These are phyloP conservation scores for Rhizoclosmatium globosum DNA, from an alignment of 192 early-diverging fungal species.

Conservation along the genomic window DNA sequence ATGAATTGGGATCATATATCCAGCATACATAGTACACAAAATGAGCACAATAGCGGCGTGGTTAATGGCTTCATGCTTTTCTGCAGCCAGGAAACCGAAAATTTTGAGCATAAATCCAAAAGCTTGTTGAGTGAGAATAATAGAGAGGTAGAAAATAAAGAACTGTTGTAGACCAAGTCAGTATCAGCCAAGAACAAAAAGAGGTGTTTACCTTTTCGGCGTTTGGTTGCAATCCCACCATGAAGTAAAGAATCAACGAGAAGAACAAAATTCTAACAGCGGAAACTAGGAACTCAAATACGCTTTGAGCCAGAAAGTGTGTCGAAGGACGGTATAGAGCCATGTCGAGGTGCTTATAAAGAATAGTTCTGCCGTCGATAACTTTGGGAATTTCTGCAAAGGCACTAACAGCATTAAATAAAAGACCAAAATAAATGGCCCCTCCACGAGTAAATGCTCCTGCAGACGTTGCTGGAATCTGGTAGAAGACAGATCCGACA, in stretches of 20 bases:
- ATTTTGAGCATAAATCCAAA: constrained; percentile 71
- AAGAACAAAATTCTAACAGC: constrained; percentile 63
- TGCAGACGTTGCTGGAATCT: constrained; percentile 58
- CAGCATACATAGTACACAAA: constrained; percentile 61
- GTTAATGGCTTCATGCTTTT: constrained; percentile 61
- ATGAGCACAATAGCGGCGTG: constrained; percentile 62
- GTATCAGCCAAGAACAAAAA: background rate
- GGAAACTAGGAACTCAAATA: constrained; percentile 60
- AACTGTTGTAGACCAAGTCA: constrained; percentile 37
- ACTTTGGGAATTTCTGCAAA: constrained; percentile 75
- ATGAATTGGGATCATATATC: constrained; percentile 68
- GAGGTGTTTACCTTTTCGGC: constrained; percentile 38
- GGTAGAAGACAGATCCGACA: constrained; percentile 75
- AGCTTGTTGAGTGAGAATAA: constrained; percentile 61
- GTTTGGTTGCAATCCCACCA: constrained; percentile 60
- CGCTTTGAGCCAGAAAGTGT: constrained; percentile 61
- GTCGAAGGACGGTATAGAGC: constrained; percentile 72
- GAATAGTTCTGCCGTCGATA: constrained; percentile 74
- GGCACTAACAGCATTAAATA: constrained; percentile 75
- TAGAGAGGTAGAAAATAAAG: constrained; percentile 61
- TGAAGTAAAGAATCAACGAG: constrained; percentile 66
- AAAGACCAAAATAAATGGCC: constrained; percentile 70
- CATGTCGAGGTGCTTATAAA: constrained; percentile 82
- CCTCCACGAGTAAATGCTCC: constrained; percentile 86
- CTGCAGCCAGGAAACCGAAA: constrained; percentile 58